Conservation (phyloP, 495 filamentous ascomycete genomes). For the Jackrogersella minutella region DNA sequence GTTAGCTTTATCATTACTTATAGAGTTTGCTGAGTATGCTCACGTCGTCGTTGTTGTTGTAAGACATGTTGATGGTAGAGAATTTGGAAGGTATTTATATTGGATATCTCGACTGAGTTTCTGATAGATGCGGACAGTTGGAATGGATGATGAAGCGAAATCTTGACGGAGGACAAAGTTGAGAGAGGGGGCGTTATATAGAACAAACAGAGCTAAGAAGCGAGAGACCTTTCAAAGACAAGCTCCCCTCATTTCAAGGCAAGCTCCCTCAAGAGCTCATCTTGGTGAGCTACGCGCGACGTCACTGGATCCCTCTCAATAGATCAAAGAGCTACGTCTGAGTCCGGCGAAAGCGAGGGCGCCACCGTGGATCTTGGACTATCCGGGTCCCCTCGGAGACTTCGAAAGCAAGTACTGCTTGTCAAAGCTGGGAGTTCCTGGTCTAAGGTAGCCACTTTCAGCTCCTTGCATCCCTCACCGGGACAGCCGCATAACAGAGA, state of each 20-base stretch:
- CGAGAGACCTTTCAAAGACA: conserved; percentile 2
- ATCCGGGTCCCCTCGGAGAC: conserved; percentile 4
- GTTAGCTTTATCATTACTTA: conserved; percentile 8
- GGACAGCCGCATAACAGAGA: conserved; percentile 12
- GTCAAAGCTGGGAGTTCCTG: conserved; percentile 4
- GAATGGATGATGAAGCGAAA: neutral
- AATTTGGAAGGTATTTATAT: neutral
- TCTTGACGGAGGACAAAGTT: neutral
- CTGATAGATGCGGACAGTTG: neutral
- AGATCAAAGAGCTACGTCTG: conserved; percentile 34
- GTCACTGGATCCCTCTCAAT: conserved; percentile 33
- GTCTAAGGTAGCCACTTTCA: conserved; percentile 28
- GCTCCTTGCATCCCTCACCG: conserved; percentile 25
- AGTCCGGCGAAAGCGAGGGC: conserved; percentile 34
- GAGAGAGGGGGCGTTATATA: conserved; percentile 31
- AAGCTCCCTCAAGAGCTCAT: conserved; percentile 21
- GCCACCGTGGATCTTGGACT: conserved; percentile 31
- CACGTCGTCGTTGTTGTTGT: conserved; percentile 31
- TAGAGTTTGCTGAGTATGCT: neutral
- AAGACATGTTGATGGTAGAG: conserved; percentile 42
- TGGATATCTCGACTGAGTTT: neutral
- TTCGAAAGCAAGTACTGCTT: conserved; percentile 13
- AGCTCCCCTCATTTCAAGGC: conserved; percentile 20
- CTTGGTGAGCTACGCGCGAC: conserved; percentile 21
- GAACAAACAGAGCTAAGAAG: conserved; percentile 5